Evolutionary conservation across 2,329 filamentous ascomycete species (phyloP), one percentile per base, ranked within the genome.

Genomic region (Nemania abortiva): DNA sequence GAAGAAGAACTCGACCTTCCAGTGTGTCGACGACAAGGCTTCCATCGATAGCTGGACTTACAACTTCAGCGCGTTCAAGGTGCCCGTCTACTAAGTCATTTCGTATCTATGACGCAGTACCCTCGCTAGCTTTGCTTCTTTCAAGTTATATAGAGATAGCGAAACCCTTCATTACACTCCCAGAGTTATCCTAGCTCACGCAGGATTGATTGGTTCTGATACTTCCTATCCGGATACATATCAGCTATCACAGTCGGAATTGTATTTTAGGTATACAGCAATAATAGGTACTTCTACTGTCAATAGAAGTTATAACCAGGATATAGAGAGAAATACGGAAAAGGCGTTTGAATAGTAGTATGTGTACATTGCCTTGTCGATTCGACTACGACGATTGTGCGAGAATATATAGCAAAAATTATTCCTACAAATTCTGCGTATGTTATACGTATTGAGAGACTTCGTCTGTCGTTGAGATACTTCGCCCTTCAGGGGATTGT

Each of bases 1-100:
- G 4, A 66, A 62, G 3, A 74, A 77, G 3, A 74, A 77, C 50
- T 74, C 71, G 1, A 62, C 34, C 3, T 74, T 77, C 57, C 61
- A 73, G 24, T 79, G 77, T 58, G 75, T 77, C 1, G 68, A 56
- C 13, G 64, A 66, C 3, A 6, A 58, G 6, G 54, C 31, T 2
- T 65, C 47, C 0, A 39, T 56, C 10, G 42, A 58, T 13, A 58
- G 45, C 47, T 58, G 62, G 45, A 45, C 31, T 1, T 65, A 65
- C n/a, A 53, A 24, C 5, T 53, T 58, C n/a, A 11, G 53, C 7
- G 45, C 54, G 1, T 53, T 58, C 31, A 53, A 53, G 34, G 24
- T 65, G n/a, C 47, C 45, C 9, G 20, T 65, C 18, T 65, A 65
- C 18, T 57, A 22, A n/a, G 18, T 2, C 15, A 11, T 6, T 42